Conservation (phyloP, 768 basidiomycete genomes). For the Boletus rufocinnamomeus region DNA sequence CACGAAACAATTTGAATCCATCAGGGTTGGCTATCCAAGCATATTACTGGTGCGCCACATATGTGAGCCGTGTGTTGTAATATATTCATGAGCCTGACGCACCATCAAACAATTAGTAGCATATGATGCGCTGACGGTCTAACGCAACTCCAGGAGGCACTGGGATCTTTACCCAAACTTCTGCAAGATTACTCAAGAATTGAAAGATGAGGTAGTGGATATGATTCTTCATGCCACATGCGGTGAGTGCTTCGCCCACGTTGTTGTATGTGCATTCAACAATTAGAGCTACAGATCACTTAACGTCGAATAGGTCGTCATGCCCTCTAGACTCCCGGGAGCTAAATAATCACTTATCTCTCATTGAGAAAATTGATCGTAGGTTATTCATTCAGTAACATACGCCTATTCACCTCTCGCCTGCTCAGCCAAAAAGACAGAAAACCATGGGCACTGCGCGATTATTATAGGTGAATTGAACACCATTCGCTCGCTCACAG, state of each 20-base stretch:
- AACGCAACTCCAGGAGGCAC: slow-evolving; percentile 33
- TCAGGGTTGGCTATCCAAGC: slow-evolving; percentile 38
- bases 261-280: not conserved
- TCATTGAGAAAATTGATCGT: slow-evolving; percentile 32
- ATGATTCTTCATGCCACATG: slow-evolving; percentile 30
- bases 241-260: slow-evolving; percentile 17
- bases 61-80: slow-evolving; percentile 6
- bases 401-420: not conserved
- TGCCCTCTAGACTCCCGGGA: slow-evolving; percentile 21
- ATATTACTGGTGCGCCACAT: slow-evolving; percentile 38
- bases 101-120: not conserved
- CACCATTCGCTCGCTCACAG: not conserved
- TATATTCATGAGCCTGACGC: slow-evolving; percentile 6
- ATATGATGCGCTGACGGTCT: not conserved
- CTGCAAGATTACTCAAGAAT: slow-evolving; percentile 26
- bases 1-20: not conserved
- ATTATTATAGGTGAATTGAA: slow-evolving; percentile 24
- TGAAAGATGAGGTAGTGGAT: slow-evolving; percentile 30
- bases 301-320: slow-evolving; percentile 31
- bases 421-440: slow-evolving; percentile 15
- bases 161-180: slow-evolving; percentile 36
- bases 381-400: slow-evolving; percentile 1
- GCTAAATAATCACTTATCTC: slow-evolving; percentile 24
- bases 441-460: slow-evolving; percentile 17
- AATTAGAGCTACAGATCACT: slow-evolving; percentile 20